A percentile compares a stretch with the other conserved stretches of the same genome.
phyloP scores from a whole-genome alignment of 208 protist species.

The Leishmania braziliensis region DNA sequence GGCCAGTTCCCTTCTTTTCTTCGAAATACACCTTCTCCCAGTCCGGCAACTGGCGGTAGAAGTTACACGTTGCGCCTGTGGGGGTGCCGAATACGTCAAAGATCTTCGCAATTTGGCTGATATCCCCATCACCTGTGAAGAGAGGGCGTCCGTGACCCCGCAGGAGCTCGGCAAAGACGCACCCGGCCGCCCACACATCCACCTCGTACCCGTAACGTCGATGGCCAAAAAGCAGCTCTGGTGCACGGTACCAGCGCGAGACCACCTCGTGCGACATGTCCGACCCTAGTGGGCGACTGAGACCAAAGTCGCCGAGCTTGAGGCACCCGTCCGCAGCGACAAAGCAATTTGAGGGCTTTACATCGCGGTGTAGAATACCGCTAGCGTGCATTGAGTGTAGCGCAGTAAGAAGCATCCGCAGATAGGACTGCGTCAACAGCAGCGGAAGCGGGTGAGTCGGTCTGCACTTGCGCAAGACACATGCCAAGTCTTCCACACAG shows the following conservation, averaged over 20 bases:
- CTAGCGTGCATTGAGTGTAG: conserved; percentile 63
- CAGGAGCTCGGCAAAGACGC: conserved; percentile 98
- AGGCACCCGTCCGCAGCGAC: conserved; percentile 52
- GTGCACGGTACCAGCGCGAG: conserved; percentile 99
- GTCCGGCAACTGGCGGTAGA: conserved; percentile 92
- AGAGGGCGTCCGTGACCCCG: conserved; percentile 81
- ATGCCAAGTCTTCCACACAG: conserved; percentile 61
- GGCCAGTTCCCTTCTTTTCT: conserved; percentile 35
- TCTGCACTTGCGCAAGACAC: conserved; percentile 39
- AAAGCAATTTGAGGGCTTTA: conserved; percentile 91
- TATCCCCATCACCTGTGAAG: conserved; percentile 91
- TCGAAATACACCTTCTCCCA: conserved; percentile 92
- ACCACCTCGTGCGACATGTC: conserved; percentile 96
- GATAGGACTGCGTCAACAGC: conserved; percentile 24
- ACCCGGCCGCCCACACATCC: conserved; percentile 95
- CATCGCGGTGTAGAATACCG: conserved; percentile 84
- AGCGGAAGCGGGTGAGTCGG: conserved; percentile 33
- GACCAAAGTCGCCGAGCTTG: conserved; percentile 96
- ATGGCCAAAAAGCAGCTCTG: conserved; percentile 97
- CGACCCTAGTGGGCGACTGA: conserved; percentile 80
- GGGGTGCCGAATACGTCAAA: conserved; percentile 97
- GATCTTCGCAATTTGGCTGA: conserved; percentile 88
- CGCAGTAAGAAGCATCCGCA: conserved; percentile 70
- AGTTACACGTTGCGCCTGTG: conserved; percentile 77
- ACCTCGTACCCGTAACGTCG: conserved; percentile 93